Evolutionary conservation across 2,329 filamentous ascomycete species (phyloP).

Genomic region (Orbilia oligospora): DNA sequence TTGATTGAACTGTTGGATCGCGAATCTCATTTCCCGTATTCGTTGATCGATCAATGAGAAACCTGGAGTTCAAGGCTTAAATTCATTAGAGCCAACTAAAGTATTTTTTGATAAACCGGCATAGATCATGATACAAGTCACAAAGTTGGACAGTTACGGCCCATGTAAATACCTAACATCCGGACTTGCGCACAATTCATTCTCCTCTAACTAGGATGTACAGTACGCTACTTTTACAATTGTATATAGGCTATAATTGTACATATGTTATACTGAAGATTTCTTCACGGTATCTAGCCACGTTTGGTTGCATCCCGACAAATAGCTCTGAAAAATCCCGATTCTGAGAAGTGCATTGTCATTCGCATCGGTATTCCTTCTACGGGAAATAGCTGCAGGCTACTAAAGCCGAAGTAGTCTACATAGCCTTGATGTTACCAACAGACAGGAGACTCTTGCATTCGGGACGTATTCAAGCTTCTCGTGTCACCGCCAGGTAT

Average conservation of each 20-base stretch:
- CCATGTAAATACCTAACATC: background rate
- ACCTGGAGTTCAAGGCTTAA: background rate
- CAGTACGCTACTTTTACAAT: slow-evolving; percentile 22
- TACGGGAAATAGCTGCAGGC: background rate
- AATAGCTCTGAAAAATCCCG: background rate
- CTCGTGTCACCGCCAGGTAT: background rate
- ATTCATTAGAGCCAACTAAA: background rate
- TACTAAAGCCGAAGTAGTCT: background rate
- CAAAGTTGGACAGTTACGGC: slow-evolving; percentile 1
- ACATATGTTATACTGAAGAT: slow-evolving; percentile 1
- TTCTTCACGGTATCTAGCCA: slow-evolving; percentile 30
- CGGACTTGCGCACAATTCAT: background rate
- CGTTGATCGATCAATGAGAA: background rate
- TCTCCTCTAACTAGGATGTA: slow-evolving; percentile 39
- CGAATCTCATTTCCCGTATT: background rate
- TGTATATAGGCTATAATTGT: slow-evolving; percentile 27
- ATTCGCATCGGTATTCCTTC: slow-evolving; percentile 5
- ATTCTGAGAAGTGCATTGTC: background rate
- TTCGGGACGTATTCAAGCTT: background rate
- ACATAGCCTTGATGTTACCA: background rate
- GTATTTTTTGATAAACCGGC: slow-evolving; percentile 1
- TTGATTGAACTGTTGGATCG: background rate
- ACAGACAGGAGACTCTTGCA: background rate
- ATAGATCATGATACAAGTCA: background rate
- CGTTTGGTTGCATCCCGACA: background rate